Percentiles rank a stretch among this genome's conserved stretches.
phyloP scores from a whole-genome alignment of 2,329 filamentous ascomycete species.

The Hymenoscyphus fructigenus region DNA sequence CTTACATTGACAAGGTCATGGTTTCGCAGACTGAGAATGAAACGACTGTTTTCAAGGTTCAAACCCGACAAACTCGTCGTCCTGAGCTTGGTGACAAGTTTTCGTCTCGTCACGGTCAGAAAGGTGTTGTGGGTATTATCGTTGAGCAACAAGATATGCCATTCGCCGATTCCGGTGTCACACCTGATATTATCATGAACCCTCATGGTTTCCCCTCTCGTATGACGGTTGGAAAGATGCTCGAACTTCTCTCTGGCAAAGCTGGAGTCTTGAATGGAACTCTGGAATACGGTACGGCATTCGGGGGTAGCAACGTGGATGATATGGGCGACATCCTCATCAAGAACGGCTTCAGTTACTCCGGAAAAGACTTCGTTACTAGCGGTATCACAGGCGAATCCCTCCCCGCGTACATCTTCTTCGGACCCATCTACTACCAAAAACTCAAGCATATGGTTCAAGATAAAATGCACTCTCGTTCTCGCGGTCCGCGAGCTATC shows the following conservation, averaged over 20 bases:
- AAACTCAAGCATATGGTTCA: constrained; percentile 99
- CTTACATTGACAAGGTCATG: constrained; percentile 96
- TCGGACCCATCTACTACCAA: constrained; percentile 98
- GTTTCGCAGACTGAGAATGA: constrained; percentile 87
- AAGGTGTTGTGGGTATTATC: constrained; percentile 95
- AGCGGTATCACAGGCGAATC: constrained; percentile 93
- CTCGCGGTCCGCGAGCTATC: constrained; percentile 85
- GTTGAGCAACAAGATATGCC: constrained; percentile 96
- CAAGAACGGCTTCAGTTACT: constrained; percentile 89
- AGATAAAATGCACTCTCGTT: constrained; percentile 98
- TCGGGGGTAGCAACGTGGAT: constrained; percentile 79
- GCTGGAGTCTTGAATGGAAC: constrained; percentile 83
- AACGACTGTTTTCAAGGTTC: constrained; percentile 84
- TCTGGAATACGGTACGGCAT: constrained; percentile 86
- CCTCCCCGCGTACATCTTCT: constrained; percentile 95
- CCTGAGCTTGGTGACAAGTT: constrained; percentile 98
- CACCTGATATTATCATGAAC: constrained; percentile 99
- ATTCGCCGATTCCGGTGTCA: constrained; percentile 85
- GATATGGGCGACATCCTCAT: constrained; percentile 86
- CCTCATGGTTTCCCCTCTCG: constrained; percentile 98
- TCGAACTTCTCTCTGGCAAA: constrained; percentile 93
- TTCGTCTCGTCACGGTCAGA: constrained; percentile 96
- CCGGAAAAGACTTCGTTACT: constrained; percentile 95
- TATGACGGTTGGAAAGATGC: constrained; percentile 98
- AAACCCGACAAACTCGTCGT: constrained; percentile 91